A percentile compares a stretch with the other conserved stretches of the same genome.
Evolutionary conservation across 306 rosid genomes (phyloP).

Genomic region (Vigna nakashimae): DNA sequence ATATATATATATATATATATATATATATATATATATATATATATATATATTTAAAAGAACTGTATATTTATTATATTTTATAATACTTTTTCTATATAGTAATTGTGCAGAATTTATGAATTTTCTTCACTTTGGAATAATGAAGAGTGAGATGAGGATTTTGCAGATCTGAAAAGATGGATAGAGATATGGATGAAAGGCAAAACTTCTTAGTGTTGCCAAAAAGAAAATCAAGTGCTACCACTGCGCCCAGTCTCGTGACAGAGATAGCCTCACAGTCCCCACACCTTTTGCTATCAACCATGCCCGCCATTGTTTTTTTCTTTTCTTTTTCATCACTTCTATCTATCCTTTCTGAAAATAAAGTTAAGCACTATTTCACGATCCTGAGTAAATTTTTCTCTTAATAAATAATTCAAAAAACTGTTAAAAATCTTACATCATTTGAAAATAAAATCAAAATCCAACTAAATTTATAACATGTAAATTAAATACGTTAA

Average conservation of each 20-base stretch:
- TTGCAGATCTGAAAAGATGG: not conserved
- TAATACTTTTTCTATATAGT: not conserved
- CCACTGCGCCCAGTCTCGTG: conserved; percentile 31
- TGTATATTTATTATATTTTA: too few relatives aligned
- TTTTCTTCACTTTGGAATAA: not conserved
- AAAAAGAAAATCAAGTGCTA: conserved; percentile 42
- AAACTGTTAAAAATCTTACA: too few relatives aligned
- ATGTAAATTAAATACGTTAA: too few relatives aligned
- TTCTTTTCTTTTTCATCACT: not conserved
- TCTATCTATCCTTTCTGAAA: not conserved
- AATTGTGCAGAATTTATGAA: not conserved
- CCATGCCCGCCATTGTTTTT: not conserved
- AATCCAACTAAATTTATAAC: too few relatives aligned
- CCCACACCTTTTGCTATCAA: conserved; percentile 9
- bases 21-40: too few relatives aligned
- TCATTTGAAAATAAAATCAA: too few relatives aligned
- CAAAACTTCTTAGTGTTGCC: conserved; percentile 17
- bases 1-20: too few relatives aligned
- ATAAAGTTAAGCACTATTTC: not conserved
- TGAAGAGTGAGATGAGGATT: not conserved
- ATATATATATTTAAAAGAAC: too few relatives aligned
- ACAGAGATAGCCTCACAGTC: conserved; percentile 42
- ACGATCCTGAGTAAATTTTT: too few relatives aligned
- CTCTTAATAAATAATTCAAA: too few relatives aligned
- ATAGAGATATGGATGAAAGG: not conserved